phyloP scores from a whole-genome alignment of 1,284 basidiomycete genomes.

The Porodaedalea pini region DNA sequence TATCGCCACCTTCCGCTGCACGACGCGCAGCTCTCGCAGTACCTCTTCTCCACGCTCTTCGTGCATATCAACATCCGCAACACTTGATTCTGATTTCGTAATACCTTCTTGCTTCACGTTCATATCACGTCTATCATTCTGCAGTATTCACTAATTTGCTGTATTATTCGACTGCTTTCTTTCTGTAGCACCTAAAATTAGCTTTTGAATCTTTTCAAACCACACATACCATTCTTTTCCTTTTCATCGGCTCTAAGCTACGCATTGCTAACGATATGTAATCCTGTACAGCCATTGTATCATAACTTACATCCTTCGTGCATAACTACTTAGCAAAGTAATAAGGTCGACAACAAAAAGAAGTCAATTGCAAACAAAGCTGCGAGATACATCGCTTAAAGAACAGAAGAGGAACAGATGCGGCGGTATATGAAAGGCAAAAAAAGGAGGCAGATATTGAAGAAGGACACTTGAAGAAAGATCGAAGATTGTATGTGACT shows the following conservation, averaged over 20 bases:
- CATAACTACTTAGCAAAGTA: neutral
- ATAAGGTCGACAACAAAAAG: neutral
- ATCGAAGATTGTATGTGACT: too few species aligned
- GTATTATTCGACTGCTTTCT: neutral
- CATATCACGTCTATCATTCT: neutral
- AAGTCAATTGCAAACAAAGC: neutral
- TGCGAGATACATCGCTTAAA: neutral
- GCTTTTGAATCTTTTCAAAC: too few species aligned
- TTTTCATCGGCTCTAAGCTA: too few species aligned
- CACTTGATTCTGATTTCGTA: neutral
- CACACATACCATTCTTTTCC: too few species aligned
- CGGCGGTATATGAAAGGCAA: neutral
- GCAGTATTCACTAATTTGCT: too few species aligned
- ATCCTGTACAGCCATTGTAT: neutral
- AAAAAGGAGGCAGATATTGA: neutral
- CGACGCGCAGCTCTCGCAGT: conserved; percentile 78
- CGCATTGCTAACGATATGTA: too few species aligned
- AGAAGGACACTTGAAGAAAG: too few species aligned
- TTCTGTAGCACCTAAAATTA: too few species aligned
- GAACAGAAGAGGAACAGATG: neutral
- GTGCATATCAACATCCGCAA: conserved; percentile 55
- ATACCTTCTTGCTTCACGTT: neutral
- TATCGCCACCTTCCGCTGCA: conserved; percentile 86
- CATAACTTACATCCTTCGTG: neutral
- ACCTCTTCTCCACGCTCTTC: conserved; percentile 87